These are phyloP conservation scores for Daphne laureola DNA, from an alignment of 441 rosid genomes.

Conservation along the genomic window DNA sequence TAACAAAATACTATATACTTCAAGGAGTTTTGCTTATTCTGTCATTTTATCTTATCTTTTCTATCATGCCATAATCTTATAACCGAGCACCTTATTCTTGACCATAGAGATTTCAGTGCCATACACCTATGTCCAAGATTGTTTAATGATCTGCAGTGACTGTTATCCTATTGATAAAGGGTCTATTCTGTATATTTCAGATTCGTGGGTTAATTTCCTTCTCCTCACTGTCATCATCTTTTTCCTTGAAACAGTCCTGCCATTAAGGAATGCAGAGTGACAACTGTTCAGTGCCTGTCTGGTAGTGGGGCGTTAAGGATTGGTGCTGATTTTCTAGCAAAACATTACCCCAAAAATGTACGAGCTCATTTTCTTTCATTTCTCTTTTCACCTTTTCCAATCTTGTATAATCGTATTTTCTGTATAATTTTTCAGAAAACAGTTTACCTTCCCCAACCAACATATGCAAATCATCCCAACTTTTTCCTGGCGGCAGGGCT, in stretches of 20 bases:
- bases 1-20: no score
- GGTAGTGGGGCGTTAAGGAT: conserved; percentile 24
- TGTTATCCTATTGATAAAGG: no score
- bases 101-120: no score
- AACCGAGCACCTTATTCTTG: no score
- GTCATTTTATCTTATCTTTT: no score
- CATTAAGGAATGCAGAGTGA: conserved; percentile 21
- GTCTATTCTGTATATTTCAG: no score
- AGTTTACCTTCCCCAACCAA: conserved; percentile 33
- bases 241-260: conserved; percentile 18
- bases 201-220: background rate
- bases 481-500: conserved; percentile 29
- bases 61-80: no score
- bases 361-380: background rate
- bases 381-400: background rate
- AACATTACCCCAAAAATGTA: conserved; percentile 18
- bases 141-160: no score
- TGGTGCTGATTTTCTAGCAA: conserved; percentile 28
- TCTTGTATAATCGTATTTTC: background rate
- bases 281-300: conserved; percentile 25
- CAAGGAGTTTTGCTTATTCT: no score
- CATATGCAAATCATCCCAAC: conserved; percentile 32
- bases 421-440: conserved; percentile 21
- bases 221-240: conserved; percentile 7
- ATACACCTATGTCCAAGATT: no score